Percentiles rank a stretch among this genome's conserved stretches.
Evolutionary conservation across 139 green algal species (phyloP).

Genomic region (Tetraselmis striata): DNA sequence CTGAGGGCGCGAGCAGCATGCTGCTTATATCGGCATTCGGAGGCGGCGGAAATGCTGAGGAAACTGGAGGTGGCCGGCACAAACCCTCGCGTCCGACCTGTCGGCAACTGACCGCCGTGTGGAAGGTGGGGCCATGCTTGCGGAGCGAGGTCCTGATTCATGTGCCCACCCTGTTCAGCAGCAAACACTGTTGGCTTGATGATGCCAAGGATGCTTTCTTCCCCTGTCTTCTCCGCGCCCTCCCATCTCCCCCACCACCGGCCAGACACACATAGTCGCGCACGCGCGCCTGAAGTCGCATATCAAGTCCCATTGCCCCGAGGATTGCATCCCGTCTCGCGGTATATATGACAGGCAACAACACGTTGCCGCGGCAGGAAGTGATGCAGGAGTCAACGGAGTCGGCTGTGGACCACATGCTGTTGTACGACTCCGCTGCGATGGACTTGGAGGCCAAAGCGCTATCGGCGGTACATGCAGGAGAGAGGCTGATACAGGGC

Average conservation of each 20-base stretch:
- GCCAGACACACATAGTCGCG: too few relatives aligned
- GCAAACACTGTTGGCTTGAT: background rate
- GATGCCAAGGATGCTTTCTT: background rate
- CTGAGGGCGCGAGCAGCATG: too few relatives aligned
- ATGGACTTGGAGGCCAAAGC: background rate
- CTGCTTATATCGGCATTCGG: too few relatives aligned
- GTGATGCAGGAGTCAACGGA: background rate
- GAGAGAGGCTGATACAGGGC: background rate
- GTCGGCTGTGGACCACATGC: background rate
- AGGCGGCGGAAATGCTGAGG: background rate
- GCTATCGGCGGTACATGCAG: background rate
- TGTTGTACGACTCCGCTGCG: background rate
- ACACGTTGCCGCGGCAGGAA: background rate
- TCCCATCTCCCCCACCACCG: too few relatives aligned
- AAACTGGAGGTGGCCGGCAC: background rate
- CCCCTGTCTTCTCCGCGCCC: background rate
- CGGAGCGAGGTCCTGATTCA: background rate
- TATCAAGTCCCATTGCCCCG: too few relatives aligned
- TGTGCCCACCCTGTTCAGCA: too few relatives aligned
- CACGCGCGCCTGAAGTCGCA: too few relatives aligned
- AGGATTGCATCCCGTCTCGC: too few relatives aligned
- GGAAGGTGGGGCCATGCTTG: background rate
- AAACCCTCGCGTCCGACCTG: background rate
- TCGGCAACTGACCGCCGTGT: background rate
- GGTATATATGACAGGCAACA: background rate